Conservation (phyloP, 2,329 filamentous ascomycete genomes). For the Colletotrichum viniferum region DNA sequence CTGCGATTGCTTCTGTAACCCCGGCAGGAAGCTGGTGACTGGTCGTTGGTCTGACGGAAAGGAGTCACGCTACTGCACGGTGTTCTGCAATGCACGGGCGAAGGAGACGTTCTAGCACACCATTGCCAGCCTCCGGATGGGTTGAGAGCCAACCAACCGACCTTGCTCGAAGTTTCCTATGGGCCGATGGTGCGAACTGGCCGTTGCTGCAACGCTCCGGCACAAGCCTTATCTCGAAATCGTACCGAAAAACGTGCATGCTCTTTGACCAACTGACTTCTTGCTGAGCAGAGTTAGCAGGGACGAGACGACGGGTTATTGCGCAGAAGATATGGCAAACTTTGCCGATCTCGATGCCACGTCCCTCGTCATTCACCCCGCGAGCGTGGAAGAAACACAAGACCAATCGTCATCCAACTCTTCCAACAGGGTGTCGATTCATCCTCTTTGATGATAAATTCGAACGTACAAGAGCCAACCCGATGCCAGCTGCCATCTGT, state of each 20-base stretch:
- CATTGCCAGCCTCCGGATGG: not conserved
- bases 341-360: constrained; percentile 1
- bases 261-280: not conserved
- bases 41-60: not conserved
- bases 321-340: constrained; percentile 1
- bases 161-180: not conserved
- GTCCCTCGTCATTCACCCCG: not conserved
- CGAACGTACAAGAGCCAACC: not conserved
- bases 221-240: not conserved
- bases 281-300: constrained; percentile 8
- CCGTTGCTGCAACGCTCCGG: not conserved
- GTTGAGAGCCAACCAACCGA: not conserved
- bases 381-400: not conserved
- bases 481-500: not conserved
- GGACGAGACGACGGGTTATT: constrained; percentile 13
- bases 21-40: not conserved
- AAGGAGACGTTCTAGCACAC: not conserved
- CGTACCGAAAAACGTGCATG: not conserved
- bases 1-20: not conserved
- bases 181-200: not conserved
- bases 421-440: not conserved
- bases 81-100: constrained; percentile 5
- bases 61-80: not conserved
- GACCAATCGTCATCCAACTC: not conserved
- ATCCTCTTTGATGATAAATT: not conserved